Base-by-base conservation (phyloP, 345 rosid genomes). In the Durio zibethinus region DNA sequence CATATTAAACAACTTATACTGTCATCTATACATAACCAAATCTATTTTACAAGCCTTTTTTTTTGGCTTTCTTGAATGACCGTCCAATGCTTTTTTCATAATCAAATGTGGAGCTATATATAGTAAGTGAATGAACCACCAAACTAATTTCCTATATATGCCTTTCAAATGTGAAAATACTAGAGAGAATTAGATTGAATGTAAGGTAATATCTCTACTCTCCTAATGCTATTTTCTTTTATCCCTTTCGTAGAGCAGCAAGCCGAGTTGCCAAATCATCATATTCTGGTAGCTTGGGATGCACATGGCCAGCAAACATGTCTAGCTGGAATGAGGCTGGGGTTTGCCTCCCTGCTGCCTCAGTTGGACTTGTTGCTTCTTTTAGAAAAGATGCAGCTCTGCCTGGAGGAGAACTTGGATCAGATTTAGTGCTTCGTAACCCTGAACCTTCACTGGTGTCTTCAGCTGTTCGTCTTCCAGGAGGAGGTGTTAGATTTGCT, bases 201-300 rank as follows among this genome's bases (percentile, higher is more conserved):
- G n/a, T 12, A 57, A 59, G 69, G 7, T 38, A 60, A 31, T 60
- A 20, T 42, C 67, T 54, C 23, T 56, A 27, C 23, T 3, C 12
- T 23, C 75, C 16, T 31, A 10, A 38, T 60, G 64, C 16, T 31
- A 11, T 54, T n/a, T 27, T 2, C 57, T 75, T 72, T 80, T 78
- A 81, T 67, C 54, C 31, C 36, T 83, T 78, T 63, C 56, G 78
- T 23, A 88, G 78, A n/a, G 88, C 82, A 36, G 88, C 89, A 78
- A 89, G 27, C 79, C 83, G 76, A 11, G 88, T 85, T 23, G 84
- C 87, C 73, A 91, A 68, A 10, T 84, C 89, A 59, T 88, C 92
- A 29, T 77, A 91, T 48, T 89, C 90, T 0, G 92, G 96, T 35
- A 91, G 69, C 16, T 83, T 88, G 16, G 90, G 92, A 80, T 89